Percentiles rank a stretch among this genome's conserved stretches.
Conservation (phyloP, 192 early-diverging fungal species). For the Gamsiella multidivaricata region DNA sequence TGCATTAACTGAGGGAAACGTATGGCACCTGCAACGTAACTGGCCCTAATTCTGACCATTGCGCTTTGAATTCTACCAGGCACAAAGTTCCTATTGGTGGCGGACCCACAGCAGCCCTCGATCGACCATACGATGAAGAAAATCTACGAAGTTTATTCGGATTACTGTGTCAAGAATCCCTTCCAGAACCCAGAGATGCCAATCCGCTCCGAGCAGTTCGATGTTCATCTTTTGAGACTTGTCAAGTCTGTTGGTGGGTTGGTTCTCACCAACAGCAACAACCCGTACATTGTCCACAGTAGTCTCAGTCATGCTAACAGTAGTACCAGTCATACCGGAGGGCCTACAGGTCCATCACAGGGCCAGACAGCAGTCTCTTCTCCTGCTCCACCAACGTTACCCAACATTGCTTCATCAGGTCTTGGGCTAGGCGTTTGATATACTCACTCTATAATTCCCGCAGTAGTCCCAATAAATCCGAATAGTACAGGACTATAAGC, state of each 20-base stretch:
- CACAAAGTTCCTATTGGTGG: slow-evolving; percentile 93
- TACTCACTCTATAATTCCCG: no score
- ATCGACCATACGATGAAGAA: slow-evolving; percentile 71
- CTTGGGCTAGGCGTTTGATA: slow-evolving; percentile 18
- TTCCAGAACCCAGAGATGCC: slow-evolving; percentile 99
- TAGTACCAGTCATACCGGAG: background rate
- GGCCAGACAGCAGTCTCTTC: background rate
- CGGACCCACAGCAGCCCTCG: slow-evolving; percentile 81
- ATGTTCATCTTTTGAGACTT: slow-evolving; percentile 77
- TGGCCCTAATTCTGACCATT: no score
- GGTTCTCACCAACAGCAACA: slow-evolving; percentile 9
- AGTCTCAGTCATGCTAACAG: background rate
- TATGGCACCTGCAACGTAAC: background rate
- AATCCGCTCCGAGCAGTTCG: slow-evolving; percentile 95
- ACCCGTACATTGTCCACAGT: slow-evolving; percentile 11
- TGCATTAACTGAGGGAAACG: background rate
- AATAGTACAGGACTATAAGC: background rate
- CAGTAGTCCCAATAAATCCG: no score
- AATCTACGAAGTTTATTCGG: slow-evolving; percentile 91
- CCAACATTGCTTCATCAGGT: slow-evolving; percentile 41
- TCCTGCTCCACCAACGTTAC: slow-evolving; percentile 62
- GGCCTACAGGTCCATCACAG: background rate
- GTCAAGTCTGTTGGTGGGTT: slow-evolving; percentile 62
- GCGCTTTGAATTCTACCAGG: slow-evolving; percentile 58
- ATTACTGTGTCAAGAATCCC: slow-evolving; percentile 99